Base-by-base conservation (phyloP, 257 asterid species). In the Hygrophila difformis region DNA sequence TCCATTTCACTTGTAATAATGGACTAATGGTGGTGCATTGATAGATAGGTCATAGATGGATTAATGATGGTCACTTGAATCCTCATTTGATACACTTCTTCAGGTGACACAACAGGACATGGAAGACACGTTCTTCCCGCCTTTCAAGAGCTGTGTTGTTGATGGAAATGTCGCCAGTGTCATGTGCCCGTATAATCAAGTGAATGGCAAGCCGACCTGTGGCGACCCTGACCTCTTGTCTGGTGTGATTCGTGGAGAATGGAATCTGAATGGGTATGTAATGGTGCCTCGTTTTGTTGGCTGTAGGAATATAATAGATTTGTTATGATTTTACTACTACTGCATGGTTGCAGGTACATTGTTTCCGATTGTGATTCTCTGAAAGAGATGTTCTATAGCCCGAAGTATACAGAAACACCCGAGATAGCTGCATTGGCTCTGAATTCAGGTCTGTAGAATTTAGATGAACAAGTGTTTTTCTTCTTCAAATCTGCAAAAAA, bases 311-410 rank as follows among this genome's bases (percentile, higher is more conserved):
- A 15, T n/a, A n/a, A n/a, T n/a, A n/a, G n/a, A n/a, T n/a, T n/a
- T n/a, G n/a, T n/a, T n/a, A n/a, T n/a, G n/a, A n/a, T n/a, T n/a
- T n/a, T n/a, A n/a, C n/a, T n/a, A n/a, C n/a, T n/a, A n/a, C n/a
- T n/a, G n/a, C n/a, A n/a, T n/a, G n/a, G n/a, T 31, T 60, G 29
- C 64, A 87, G 97, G 70, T 91, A 91, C 79, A 91, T 91, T 2
- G 84, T 72, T 3, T 62, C 99, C 0, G 99, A 91, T 45, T 91
- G 99, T 59, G 99, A 91, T 64, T 91, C 99, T 2, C 54, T 91
- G 8, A 49, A 82, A 19, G 94, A 49, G 72, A 85, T 91, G 53
- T 86, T 68, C 44, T 9, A 62, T 24, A 4, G 60, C 14, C 96
- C 86, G 51, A 74, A 91, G 24, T 86, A 82, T 16, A 91, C 97